phyloP scores from a whole-genome alignment of 2,329 filamentous ascomycete genomes.

The Myrmaecium sp. region DNA sequence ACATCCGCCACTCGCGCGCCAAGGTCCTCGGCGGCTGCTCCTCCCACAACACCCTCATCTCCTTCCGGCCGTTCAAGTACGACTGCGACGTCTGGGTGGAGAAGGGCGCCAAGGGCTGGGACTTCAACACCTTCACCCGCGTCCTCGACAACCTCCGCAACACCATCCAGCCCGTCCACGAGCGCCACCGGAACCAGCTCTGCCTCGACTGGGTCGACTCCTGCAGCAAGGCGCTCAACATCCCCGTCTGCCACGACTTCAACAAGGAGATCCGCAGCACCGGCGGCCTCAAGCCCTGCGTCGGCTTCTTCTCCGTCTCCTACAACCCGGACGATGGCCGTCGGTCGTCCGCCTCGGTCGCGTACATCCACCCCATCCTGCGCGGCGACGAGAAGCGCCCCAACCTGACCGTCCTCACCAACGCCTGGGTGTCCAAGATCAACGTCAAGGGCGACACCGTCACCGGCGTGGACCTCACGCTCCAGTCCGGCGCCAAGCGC shows the following conservation, averaged over 20 bases:
- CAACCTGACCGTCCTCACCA: constrained; percentile 73
- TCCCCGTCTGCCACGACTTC: constrained; percentile 72
- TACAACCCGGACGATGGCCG: constrained; percentile 82
- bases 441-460: constrained; percentile 55
- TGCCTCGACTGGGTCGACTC: constrained; percentile 80
- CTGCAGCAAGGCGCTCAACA: constrained; percentile 60
- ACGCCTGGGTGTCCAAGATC: constrained; percentile 73
- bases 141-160: constrained; percentile 72
- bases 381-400: constrained; percentile 65
- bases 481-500: constrained; percentile 41
- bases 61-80: constrained; percentile 79
- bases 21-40: constrained; percentile 89
- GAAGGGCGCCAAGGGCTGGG: constrained; percentile 70
- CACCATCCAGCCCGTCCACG: constrained; percentile 78
- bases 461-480: constrained; percentile 53
- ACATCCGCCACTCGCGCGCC: constrained; percentile 80
- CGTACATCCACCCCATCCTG: constrained; percentile 84
- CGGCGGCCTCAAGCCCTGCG: constrained; percentile 56
- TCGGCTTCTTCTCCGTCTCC: constrained; percentile 80
- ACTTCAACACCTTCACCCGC: constrained; percentile 68
- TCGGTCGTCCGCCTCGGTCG: constrained; percentile 72
- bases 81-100: constrained; percentile 73
- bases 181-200: constrained; percentile 72
- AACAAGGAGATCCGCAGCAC: constrained; percentile 64
- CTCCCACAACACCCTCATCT: constrained; percentile 86